phyloP scores from a whole-genome alignment of 148 eudicot genomes.

The Vaccinium darrowii region DNA sequence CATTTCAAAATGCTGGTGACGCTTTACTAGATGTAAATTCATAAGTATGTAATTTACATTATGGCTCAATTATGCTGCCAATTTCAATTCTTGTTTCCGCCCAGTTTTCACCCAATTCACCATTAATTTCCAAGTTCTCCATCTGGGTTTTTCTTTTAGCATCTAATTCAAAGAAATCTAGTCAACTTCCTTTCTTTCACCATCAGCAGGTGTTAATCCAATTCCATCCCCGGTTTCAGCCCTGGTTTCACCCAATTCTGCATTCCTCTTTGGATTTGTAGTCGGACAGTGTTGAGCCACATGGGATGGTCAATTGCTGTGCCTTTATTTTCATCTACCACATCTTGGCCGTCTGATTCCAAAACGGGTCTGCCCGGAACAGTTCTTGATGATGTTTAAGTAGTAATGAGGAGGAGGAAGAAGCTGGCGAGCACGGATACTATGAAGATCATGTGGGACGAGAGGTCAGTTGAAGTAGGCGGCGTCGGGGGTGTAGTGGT shows the following conservation, averaged over 20 bases:
- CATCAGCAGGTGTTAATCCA: constrained; percentile 1
- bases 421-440: constrained; percentile 29
- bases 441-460: constrained; percentile 32
- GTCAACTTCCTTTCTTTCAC: constrained; percentile 10
- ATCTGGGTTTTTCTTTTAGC: constrained; percentile 15
- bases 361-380: constrained; percentile 18
- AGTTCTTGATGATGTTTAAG: constrained; percentile 29
- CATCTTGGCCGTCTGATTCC: constrained; percentile 4
- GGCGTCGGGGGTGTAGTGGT: constrained; percentile 20
- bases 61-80: no score
- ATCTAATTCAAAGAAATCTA: constrained; percentile 20
- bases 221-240: constrained; percentile 10
- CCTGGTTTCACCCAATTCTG: constrained; percentile 19
- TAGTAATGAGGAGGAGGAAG: constrained; percentile 36
- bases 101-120: constrained; percentile 22
- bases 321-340: constrained; percentile 24
- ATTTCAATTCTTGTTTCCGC: background rate
- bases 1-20: no score
- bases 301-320: constrained; percentile 53
- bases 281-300: constrained; percentile 58
- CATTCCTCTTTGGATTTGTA: constrained; percentile 36
- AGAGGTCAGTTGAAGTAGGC: constrained; percentile 17
- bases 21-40: no score
- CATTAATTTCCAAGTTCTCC: constrained; percentile 27
- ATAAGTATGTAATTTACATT: no score